These are phyloP conservation scores for Aspergillus niger DNA, from an alignment of 2,329 filamentous ascomycete genomes.

Conservation along the genomic window DNA sequence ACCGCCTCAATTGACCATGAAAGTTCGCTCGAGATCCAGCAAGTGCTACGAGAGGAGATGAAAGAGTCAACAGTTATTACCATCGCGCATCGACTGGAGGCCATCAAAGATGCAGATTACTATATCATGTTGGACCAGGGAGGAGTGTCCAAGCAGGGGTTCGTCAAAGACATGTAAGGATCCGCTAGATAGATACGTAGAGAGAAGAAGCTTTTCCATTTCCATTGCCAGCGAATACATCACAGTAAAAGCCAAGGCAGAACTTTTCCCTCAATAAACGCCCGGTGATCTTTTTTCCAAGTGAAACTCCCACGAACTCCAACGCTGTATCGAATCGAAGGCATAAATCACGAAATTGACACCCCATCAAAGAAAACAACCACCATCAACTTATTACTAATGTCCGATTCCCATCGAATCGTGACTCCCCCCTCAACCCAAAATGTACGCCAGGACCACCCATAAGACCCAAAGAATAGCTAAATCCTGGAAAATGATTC, in stretches of 20 bases:
- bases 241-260: neutral
- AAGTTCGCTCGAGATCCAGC: slow-evolving; percentile 53
- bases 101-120: slow-evolving; percentile 61
- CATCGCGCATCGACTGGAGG: slow-evolving; percentile 66
- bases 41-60: slow-evolving; percentile 40
- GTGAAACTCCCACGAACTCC: neutral
- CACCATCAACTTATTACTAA: neutral
- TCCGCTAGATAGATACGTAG: neutral
- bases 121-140: slow-evolving; percentile 58
- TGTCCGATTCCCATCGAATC: too few relatives aligned
- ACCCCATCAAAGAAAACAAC: neutral
- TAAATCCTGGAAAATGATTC: too few relatives aligned
- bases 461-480: too few relatives aligned
- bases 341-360: too few relatives aligned
- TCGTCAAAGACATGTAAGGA: slow-evolving; percentile 27
- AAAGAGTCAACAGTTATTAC: slow-evolving; percentile 60
- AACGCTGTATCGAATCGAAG: neutral
- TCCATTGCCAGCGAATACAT: neutral
- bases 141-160: slow-evolving; percentile 39
- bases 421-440: too few relatives aligned
- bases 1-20: slow-evolving; percentile 66
- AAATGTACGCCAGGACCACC: too few relatives aligned
- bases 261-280: too few relatives aligned
- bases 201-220: neutral
- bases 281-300: neutral